These are phyloP conservation scores for Chiua sp. DNA, from an alignment of 1,284 basidiomycete genomes.

Conservation along the genomic window DNA sequence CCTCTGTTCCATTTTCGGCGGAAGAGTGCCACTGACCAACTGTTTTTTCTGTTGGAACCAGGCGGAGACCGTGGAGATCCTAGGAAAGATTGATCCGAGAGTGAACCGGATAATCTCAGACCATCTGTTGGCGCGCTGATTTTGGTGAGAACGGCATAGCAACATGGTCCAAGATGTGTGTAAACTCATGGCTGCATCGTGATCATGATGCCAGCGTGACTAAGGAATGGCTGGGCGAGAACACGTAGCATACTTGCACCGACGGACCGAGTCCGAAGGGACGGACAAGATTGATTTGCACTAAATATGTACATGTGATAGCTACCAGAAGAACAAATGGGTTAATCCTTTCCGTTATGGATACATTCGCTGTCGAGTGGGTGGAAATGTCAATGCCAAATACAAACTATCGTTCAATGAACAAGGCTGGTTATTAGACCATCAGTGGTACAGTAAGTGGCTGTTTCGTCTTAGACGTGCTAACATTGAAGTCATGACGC, in stretches of 20 bases:
- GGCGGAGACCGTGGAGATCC: slow-evolving; percentile 31
- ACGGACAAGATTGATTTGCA: slow-evolving; percentile 3
- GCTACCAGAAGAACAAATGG: slow-evolving; percentile 7
- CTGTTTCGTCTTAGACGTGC: slow-evolving; percentile 2
- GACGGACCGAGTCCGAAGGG: not conserved
- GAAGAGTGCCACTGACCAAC: slow-evolving; percentile 5
- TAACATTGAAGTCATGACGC: not conserved
- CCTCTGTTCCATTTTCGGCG: not conserved
- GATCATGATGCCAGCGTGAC: too few relatives aligned
- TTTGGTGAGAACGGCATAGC: not conserved
- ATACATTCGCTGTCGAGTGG: slow-evolving; percentile 26
- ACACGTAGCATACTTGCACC: too few relatives aligned
- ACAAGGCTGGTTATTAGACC: slow-evolving; percentile 8
- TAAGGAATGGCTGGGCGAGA: too few relatives aligned
- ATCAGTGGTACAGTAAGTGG: slow-evolving; percentile 19
- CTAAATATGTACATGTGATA: too few relatives aligned
- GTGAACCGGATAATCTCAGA: slow-evolving; percentile 32
- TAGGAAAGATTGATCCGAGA: slow-evolving; percentile 33
- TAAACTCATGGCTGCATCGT: too few relatives aligned
- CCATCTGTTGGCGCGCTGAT: slow-evolving; percentile 22
- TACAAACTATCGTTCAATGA: slow-evolving; percentile 13
- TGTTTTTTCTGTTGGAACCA: slow-evolving; percentile 2
- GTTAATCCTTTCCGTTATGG: slow-evolving; percentile 19
- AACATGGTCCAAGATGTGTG: not conserved
- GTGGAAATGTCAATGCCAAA: not conserved